Evolutionary conservation across 176 grass and related monocot species (phyloP), one percentile per base, ranked within the genome.

Genomic region (Ananas comosus): DNA sequence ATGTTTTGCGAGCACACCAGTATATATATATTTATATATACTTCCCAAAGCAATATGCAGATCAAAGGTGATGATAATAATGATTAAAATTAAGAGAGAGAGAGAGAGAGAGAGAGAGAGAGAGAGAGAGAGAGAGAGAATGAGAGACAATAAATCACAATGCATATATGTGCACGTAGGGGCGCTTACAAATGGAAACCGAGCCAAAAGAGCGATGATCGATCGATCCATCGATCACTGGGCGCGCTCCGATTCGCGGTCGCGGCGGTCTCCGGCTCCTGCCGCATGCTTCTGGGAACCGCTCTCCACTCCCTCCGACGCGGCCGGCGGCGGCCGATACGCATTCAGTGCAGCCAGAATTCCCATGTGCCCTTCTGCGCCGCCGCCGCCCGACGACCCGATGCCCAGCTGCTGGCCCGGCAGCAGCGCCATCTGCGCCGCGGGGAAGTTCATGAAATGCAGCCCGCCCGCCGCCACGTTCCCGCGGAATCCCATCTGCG

Each of bases 401-500:
- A 61, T n/a, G 17, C 56, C 56, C 10, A 61, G 56, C 56, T 61
- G 56, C 56, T 61, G 56, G 21, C 56, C 56, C 10, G 56, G 56
- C n/a, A 61, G n/a, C 56, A 61, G 56, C 56, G 56, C 56, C 56
- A 61, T 61, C 17, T 16, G 16, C 17, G 56, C 21, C 17, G 33
- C 33, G 33, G 56, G 56, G 21, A 61, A 19, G 56, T 61, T 61
- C 56, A 61, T 99, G 84, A 99, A 99, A 85, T 99, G 94, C 73
- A 99, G 71, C 47, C 95, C 95, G 50, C 89, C 72, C 2, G 89
- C 78, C 33, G 33, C 33, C 54, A 91, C 78, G 79, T 79, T 84
- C 0, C 89, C 93, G 3, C 93, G 81, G 69, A 91, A 90, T 49
- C 85, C 72, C 81, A 89, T 72, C 78, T 87, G 83, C 7, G 92